These are phyloP conservation scores for Apiospora phragmitis DNA, from an alignment of 2,329 filamentous ascomycete genomes.

Conservation along the genomic window DNA sequence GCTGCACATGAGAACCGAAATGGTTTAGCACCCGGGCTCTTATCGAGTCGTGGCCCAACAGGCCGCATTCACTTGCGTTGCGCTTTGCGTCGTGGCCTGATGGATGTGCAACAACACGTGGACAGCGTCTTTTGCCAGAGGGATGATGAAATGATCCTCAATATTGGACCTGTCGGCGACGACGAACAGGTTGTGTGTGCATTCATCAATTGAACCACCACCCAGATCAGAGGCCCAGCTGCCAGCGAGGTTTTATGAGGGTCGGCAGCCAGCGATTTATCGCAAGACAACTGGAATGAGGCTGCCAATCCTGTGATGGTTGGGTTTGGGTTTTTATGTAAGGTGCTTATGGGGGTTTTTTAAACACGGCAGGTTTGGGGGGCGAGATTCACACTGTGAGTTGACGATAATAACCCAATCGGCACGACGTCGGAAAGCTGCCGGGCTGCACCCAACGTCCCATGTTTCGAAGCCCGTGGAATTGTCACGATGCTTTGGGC, in stretches of 20 bases:
- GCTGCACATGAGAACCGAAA: neutral
- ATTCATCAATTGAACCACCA: neutral
- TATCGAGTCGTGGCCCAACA: constrained; percentile 8
- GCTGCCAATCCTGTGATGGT: neutral
- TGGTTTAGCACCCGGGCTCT: neutral
- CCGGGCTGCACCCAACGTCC: neutral
- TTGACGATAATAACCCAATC: neutral
- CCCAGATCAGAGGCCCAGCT: neutral
- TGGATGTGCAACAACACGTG: constrained; percentile 9
- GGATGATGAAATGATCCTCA: constrained; percentile 9
- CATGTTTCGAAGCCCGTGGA: constrained; percentile 1
- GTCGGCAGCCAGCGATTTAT: neutral
- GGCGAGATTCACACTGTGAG: neutral
- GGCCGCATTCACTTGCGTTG: neutral
- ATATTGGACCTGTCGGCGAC: neutral
- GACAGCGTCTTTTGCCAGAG: neutral
- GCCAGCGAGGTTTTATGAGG: neutral
- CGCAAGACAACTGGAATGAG: neutral
- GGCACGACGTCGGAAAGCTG: constrained; percentile 1
- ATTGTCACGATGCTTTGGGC: neutral
- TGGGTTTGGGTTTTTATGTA: neutral
- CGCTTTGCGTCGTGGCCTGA: constrained; percentile 5
- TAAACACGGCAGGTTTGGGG: too few species aligned
- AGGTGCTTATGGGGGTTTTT: neutral
- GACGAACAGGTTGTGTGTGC: constrained; percentile 4